Percentiles rank a stretch among this genome's conserved stretches.
Evolutionary conservation across 768 basidiomycete species (phyloP).

Genomic region (Crepidotus variabilis): DNA sequence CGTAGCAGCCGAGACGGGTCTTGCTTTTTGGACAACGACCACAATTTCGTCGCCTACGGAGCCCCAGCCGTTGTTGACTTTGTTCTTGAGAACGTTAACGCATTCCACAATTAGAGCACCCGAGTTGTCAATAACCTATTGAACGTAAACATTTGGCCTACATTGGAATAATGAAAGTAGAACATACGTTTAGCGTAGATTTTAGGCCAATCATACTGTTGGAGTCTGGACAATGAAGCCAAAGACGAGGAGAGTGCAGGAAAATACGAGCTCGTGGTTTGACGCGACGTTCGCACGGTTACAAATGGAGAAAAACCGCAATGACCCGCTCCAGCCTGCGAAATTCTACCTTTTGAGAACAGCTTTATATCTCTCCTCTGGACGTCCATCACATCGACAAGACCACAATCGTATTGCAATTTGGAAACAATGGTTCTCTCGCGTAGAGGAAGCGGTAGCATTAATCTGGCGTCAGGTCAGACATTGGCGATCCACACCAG

Average conservation of each 20-base stretch:
- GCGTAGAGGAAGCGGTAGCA: slow-evolving; percentile 74
- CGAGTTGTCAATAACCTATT: slow-evolving; percentile 93
- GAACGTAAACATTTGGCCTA: neutral
- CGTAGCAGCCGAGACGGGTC: slow-evolving; percentile 68
- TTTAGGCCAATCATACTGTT: slow-evolving; percentile 90
- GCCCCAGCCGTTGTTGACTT: slow-evolving; percentile 94
- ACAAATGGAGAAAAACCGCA: slow-evolving; percentile 16
- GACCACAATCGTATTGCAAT: neutral
- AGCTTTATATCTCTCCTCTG: neutral
- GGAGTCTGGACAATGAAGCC: slow-evolving; percentile 1
- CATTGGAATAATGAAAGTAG: neutral
- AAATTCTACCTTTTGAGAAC: neutral
- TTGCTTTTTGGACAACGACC: slow-evolving; percentile 89
- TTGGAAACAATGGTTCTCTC: slow-evolving; percentile 47
- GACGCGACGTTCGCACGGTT: slow-evolving; percentile 21
- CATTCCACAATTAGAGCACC: slow-evolving; percentile 94
- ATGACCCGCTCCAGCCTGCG: slow-evolving; percentile 1
- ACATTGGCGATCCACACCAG: slow-evolving; percentile 84
- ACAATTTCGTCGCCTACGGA: slow-evolving; percentile 94
- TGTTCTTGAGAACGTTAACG: slow-evolving; percentile 93
- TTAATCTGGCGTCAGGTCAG: slow-evolving; percentile 70
- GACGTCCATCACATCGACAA: neutral
- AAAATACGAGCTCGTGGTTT: slow-evolving; percentile 9
- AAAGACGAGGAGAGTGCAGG: slow-evolving; percentile 10
- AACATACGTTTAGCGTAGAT: slow-evolving; percentile 76